Percentiles rank a stretch among this genome's conserved stretches.
phyloP scores from a whole-genome alignment of 1,139 yeast species.

The Hemisphaericaspora xylofermentans region DNA sequence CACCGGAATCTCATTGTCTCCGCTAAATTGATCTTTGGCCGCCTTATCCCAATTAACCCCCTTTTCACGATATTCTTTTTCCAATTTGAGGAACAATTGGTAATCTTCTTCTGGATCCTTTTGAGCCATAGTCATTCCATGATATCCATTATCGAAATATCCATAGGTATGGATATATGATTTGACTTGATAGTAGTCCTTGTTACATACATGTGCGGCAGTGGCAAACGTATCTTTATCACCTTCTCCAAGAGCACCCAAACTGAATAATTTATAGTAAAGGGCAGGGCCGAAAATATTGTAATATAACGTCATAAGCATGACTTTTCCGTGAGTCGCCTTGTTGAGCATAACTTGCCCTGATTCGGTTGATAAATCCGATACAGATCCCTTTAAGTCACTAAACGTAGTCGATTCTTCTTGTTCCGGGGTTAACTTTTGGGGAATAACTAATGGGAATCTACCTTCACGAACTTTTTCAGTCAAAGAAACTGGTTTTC shows the following conservation, averaged over 20 bases:
- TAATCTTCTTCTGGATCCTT: conserved; percentile 27
- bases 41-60: conserved; percentile 8
- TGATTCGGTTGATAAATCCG: conserved; percentile 59
- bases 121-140: conserved; percentile 35
- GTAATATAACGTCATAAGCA: conserved; percentile 53
- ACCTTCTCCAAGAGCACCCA: conserved; percentile 64
- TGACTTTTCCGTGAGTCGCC: conserved; percentile 50
- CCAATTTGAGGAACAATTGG: conserved; percentile 11
- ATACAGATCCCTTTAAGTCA: conserved; percentile 55
- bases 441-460: conserved; percentile 16
- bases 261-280: conserved; percentile 54
- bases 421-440: conserved; percentile 10
- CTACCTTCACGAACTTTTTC: conserved; percentile 24
- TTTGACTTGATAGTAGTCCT: conserved; percentile 49
- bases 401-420: conserved; percentile 32
- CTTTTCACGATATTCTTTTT: conserved; percentile 5
- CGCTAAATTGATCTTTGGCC: conserved; percentile 16
- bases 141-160: conserved; percentile 20
- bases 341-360: conserved; percentile 59
- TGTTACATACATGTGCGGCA: conserved; percentile 44
- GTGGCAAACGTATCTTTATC: conserved; percentile 64
- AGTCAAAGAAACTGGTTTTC: conserved; percentile 27
- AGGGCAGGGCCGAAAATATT: conserved; percentile 57
- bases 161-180: conserved; percentile 27
- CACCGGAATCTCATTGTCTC: conserved; percentile 15